Base-by-base conservation (phyloP, 1,284 basidiomycete genomes). In the Leccinum angustisporum region DNA sequence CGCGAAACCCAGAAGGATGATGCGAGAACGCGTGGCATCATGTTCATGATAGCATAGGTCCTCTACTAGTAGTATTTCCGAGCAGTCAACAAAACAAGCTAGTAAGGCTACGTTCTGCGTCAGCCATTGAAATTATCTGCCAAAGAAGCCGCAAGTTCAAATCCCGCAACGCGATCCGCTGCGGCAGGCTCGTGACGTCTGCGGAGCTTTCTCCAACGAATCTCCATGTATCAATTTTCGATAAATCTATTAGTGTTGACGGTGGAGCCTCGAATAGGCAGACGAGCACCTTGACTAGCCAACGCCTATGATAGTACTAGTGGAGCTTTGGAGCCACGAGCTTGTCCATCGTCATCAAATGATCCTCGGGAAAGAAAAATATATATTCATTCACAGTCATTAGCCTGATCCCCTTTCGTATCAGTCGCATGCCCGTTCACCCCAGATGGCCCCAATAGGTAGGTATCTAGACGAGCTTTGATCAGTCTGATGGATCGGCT, bases 401-500 rank as follows among this genome's bases (percentile, higher is more conserved):
- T 46, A 25, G 46, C 13, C 46, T 25, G 46, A 48, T 48, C 18
- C 6, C 18, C 18, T 46, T 40, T 43, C 4, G 25, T 27, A 33
- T 14, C n/a, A 4, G 31, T 14, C 30, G 16, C 43, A 57, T 31
- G 46, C 40, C 31, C 58, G 38, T 38, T 31, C 6, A 13, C 18
- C 54, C 13, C 46, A 64, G 40, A 21, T 31, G 21, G 7, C 48
- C 54, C 18, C 43, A 63, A 48, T 50, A 25, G 25, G 18, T 50
- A 25, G 25, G 18, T 7, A 51, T 21, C 16, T 30, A 33, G 33
- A 55, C 25, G 6, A 31, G 40, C n/a, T 43, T 43, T 36, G 40
- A 43, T 14, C 38, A 8, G 40, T 43, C n/a, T 21, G 46, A 25
- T 10, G 11, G 46, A 48, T 48, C 21, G 21, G 21, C 21, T 48